Evolutionary conservation across 1,284 basidiomycete species (phyloP).

Genomic region (Porodaedalea pini): DNA sequence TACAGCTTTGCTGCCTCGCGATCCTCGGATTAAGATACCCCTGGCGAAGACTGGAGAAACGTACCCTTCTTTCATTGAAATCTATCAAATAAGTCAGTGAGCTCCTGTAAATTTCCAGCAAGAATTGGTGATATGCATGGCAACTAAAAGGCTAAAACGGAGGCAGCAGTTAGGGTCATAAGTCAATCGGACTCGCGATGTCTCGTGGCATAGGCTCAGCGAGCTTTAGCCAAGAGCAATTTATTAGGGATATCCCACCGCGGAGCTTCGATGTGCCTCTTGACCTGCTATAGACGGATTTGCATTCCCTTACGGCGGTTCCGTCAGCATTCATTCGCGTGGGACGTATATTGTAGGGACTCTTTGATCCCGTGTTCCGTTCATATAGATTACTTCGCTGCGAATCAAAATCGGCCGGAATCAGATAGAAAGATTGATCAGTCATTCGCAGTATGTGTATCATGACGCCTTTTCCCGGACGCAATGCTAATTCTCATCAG

Average conservation of each 20-base stretch:
- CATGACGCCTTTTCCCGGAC: background rate
- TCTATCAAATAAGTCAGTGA: too few species aligned
- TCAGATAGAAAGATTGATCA: background rate
- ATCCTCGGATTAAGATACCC: too few species aligned
- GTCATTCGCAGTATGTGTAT: background rate
- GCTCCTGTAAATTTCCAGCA: too few species aligned
- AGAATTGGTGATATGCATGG: too few species aligned
- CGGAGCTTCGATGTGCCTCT: background rate
- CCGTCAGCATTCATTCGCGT: slow-evolving; percentile 7
- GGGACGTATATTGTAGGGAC: background rate
- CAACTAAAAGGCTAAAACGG: too few species aligned
- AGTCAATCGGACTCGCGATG: too few species aligned
- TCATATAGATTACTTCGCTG: background rate
- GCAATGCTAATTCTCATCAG: slow-evolving; percentile 5
- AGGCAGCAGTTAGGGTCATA: too few species aligned
- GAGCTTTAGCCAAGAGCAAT: background rate
- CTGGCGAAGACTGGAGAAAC: too few species aligned
- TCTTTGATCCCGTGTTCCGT: slow-evolving; percentile 15
- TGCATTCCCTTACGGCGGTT: slow-evolving; percentile 5
- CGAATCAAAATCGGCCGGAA: background rate
- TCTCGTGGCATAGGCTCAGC: background rate
- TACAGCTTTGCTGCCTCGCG: too few species aligned
- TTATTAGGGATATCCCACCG: background rate
- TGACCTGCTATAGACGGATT: background rate
- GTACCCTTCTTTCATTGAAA: too few species aligned